Evolutionary conservation across 2,329 filamentous ascomycete species (phyloP).

Genomic region (Nothophoma quercina): DNA sequence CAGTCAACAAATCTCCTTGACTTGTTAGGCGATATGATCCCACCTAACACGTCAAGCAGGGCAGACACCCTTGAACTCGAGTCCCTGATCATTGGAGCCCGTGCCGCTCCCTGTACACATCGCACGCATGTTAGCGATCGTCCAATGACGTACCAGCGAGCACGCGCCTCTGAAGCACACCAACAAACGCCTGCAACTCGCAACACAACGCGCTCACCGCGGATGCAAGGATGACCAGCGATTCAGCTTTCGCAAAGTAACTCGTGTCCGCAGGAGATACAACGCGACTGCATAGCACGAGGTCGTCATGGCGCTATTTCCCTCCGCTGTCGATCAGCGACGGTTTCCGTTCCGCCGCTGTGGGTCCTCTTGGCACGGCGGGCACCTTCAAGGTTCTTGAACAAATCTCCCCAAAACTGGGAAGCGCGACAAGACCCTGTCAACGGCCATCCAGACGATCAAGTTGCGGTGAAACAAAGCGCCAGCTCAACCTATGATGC

Average conservation of each 20-base stretch:
- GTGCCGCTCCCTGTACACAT: constrained; percentile 35
- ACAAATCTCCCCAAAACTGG: constrained; percentile 9
- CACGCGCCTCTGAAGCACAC: constrained; percentile 28
- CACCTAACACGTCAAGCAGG: constrained; percentile 37
- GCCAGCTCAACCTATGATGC: too few relatives aligned
- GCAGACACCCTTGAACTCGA: constrained; percentile 33
- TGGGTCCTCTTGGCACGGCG: constrained; percentile 7
- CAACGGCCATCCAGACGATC: background rate
- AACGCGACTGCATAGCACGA: constrained; percentile 10
- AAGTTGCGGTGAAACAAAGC: too few relatives aligned
- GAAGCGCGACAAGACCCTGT: constrained; percentile 1
- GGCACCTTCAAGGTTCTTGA: background rate
- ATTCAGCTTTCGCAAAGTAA: constrained; percentile 12
- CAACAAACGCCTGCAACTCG: constrained; percentile 27
- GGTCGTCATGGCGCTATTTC: constrained; percentile 23
- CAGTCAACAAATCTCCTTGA: constrained; percentile 33
- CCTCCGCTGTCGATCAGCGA: constrained; percentile 17
- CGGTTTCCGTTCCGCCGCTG: constrained; percentile 10
- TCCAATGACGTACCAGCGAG: constrained; percentile 34
- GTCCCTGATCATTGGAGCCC: constrained; percentile 27
- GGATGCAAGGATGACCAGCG: constrained; percentile 1
- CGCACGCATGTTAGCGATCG: constrained; percentile 36
- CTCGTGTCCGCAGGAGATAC: constrained; percentile 11
- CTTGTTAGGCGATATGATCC: constrained; percentile 28
- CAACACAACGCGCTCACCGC: constrained; percentile 18